Conservation (phyloP, 2,329 filamentous ascomycete genomes). For the Aureobasidium namibiae region DNA sequence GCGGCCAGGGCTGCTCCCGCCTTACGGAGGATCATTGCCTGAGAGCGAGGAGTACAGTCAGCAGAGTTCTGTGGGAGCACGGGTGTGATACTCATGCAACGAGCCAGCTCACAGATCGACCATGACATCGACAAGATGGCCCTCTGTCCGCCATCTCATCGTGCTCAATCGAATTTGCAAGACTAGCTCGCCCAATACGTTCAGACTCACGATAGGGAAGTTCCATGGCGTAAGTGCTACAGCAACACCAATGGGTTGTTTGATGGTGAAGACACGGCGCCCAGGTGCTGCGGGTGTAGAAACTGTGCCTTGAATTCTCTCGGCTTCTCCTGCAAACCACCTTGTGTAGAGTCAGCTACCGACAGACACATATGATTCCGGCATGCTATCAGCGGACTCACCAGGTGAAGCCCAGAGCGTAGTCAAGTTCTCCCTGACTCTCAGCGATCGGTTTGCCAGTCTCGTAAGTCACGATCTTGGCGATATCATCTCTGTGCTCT, state of each 20-base stretch:
- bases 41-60: no score
- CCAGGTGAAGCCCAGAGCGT: conserved; percentile 43
- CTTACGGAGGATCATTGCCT: conserved; percentile 62
- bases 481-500: conserved; percentile 54
- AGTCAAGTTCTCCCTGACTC: conserved; percentile 41
- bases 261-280: conserved; percentile 61
- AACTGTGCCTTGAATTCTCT: conserved; percentile 54
- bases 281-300: conserved; percentile 53
- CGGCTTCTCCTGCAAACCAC: conserved; percentile 48
- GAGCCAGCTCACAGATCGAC: no score
- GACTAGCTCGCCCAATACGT: no score
- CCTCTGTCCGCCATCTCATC: no score
- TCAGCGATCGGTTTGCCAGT: conserved; percentile 43
- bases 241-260: conserved; percentile 63
- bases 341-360: not conserved
- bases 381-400: not conserved
- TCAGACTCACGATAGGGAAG: conserved; percentile 58
- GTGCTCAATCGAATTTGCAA: no score
- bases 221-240: conserved; percentile 67
- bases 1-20: conserved; percentile 60
- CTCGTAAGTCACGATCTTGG: conserved; percentile 51
- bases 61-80: no score
- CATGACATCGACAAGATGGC: no score
- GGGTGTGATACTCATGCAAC: no score
- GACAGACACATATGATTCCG: no score